phyloP scores from a whole-genome alignment of 306 rosid genomes.

The Rosa chinensis region DNA sequence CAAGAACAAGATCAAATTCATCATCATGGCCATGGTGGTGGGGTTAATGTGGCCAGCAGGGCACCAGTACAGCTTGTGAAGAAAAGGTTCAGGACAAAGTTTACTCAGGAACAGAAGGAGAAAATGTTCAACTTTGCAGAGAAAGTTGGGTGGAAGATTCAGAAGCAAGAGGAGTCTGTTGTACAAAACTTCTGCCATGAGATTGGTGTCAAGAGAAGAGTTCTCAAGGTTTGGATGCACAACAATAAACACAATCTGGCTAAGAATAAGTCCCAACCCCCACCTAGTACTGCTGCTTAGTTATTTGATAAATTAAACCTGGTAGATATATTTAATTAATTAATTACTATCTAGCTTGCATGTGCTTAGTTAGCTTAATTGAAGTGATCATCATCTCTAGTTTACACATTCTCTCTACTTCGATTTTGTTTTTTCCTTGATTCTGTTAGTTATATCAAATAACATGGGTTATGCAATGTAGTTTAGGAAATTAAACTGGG shows the following conservation, averaged over 20 bases:
- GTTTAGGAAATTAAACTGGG: background rate
- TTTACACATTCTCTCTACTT: background rate
- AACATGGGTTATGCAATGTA: slow-evolving; percentile 1
- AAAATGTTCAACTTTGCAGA: slow-evolving; percentile 36
- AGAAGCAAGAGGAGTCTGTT: slow-evolving; percentile 33
- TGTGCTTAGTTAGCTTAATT: background rate
- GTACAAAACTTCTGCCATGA: slow-evolving; percentile 36
- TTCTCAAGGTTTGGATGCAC: slow-evolving; percentile 46
- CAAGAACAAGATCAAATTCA: background rate
- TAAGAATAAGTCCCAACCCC: slow-evolving; percentile 19
- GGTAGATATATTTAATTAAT: background rate
- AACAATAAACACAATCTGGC: slow-evolving; percentile 37
- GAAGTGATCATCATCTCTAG: background rate
- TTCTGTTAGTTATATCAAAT: background rate
- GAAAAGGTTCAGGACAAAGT: slow-evolving; percentile 41
- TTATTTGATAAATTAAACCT: background rate
- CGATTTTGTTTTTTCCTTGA: background rate
- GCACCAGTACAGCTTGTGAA: slow-evolving; percentile 11
- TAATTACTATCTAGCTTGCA: background rate
- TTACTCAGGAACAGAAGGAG: slow-evolving; percentile 35
- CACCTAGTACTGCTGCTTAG: slow-evolving; percentile 7
- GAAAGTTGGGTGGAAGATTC: slow-evolving; percentile 40
- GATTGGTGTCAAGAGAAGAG: slow-evolving; percentile 38
- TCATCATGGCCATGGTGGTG: slow-evolving; percentile 10
- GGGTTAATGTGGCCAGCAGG: background rate